Base-by-base conservation (phyloP, 208 protist genomes). In the Endotrypanum monterogeii region DNA sequence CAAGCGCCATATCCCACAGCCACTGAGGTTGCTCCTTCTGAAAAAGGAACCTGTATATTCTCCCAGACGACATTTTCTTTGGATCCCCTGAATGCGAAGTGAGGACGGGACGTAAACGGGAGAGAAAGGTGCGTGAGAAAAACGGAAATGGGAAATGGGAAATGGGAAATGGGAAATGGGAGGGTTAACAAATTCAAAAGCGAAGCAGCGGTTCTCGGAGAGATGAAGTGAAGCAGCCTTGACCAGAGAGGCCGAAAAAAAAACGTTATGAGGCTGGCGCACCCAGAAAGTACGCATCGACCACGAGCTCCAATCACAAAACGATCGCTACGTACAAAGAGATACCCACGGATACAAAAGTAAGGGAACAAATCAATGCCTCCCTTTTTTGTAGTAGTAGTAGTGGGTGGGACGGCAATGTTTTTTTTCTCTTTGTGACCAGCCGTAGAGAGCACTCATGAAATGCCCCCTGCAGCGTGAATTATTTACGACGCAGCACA, bases 1-100 rank as follows among this genome's bases (percentile, higher is more conserved):
- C 90, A n/a, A 96, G 83, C 0, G 90, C 90, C 77, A 96, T 82
- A 73, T 96, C 92, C 88, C 88, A 94, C 71, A 95, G 55, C 90
- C 92, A 96, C 71, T 94, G 89, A 1, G 92, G 92, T 78, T 94
- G 89, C 78, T 91, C 82, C 78, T 78, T 89, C 9, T 89, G 85
- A 55, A 86, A 90, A 35, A 94, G 76, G 11, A 84, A 74, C 52
- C 76, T 86, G 79, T 96, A 96, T 50, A 93, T 80, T 28, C 87
- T 63, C n/a, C 87, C 89, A 3, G 89, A 87, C 39, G 86, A 90
- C 86, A 90, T 90, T 23, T 52, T 73, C 12, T 58, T 48, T 30
- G 16, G 44, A n/a, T 51, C 58, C n/a, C n/a, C n/a, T n/a, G n/a
- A n/a, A n/a, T n/a, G n/a, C n/a, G n/a, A n/a, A n/a, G n/a, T n/a